phyloP scores from a whole-genome alignment of 179 eudicot species.

The Beta macrorhiza region DNA sequence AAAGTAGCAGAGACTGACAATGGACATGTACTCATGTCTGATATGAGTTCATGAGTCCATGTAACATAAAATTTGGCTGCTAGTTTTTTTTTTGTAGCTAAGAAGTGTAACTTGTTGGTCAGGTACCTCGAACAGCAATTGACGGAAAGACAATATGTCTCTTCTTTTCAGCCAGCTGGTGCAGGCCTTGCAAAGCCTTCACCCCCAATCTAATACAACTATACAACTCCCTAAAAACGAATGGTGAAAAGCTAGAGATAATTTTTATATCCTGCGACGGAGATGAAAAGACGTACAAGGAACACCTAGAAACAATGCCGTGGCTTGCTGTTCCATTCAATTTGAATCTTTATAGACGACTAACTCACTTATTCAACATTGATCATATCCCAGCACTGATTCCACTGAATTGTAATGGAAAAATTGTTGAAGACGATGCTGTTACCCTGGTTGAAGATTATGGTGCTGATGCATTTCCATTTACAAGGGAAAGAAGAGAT shows the following conservation, averaged over 20 bases:
- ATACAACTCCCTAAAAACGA: slow-evolving; percentile 34
- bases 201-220: slow-evolving; percentile 40
- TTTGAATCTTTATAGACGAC: slow-evolving; percentile 25
- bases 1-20: too few species aligned
- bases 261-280: slow-evolving; percentile 50
- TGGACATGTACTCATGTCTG: not conserved
- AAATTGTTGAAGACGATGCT: slow-evolving; percentile 36
- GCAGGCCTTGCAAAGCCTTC: slow-evolving; percentile 51
- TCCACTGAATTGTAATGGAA: slow-evolving; percentile 39
- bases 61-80: not conserved
- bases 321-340: slow-evolving; percentile 56
- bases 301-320: slow-evolving; percentile 48
- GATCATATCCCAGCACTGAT: slow-evolving; percentile 46
- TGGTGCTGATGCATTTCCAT: slow-evolving; percentile 56
- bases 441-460: slow-evolving; percentile 52
- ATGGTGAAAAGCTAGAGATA: slow-evolving; percentile 44
- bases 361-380: slow-evolving; percentile 38
- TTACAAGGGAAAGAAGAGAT: slow-evolving; percentile 41
- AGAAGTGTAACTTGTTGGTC: not conserved
- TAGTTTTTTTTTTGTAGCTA: not conserved
- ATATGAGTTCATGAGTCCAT: too few species aligned
- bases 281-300: slow-evolving; percentile 43
- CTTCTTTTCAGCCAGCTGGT: slow-evolving; percentile 54
- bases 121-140: slow-evolving; percentile 39
- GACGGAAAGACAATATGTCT: slow-evolving; percentile 49